Base-by-base conservation (phyloP, 1,284 basidiomycete genomes). In the Calocybe gambosa region DNA sequence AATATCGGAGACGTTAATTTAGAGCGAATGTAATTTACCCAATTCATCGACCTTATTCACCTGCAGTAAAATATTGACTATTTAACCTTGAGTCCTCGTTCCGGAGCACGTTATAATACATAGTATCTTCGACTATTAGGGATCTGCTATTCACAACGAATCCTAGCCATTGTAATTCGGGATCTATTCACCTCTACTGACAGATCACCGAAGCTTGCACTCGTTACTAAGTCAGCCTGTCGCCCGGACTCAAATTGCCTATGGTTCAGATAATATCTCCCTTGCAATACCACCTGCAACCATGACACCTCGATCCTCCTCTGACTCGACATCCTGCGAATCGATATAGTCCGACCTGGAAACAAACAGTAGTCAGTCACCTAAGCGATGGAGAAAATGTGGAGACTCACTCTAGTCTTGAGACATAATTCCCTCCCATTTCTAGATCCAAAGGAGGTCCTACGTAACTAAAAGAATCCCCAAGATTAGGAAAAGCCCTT, bases 351-450 rank as follows among this genome's bases (percentile, higher is more conserved):
- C 44, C n/a, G 46, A 53, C 33, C 51, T 53, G 39, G 12, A 31
- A 33, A 36, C 9, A 18, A 13, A 42, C 16, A 18, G 15, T 13
- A 16, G 23, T 9, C 2, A 7, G 28, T 31, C 10, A n/a, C 13
- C 18, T 15, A 12, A 34, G 13, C 3, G 12, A 8, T 38, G 10
- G 5, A 23, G 1, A n/a, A 19, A 18, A 28, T 1, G 20, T 15
- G 13, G 42, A 13, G 1, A 61, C 68, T 50, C 44, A 71, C 70
- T 74, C 71, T 16, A 74, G 58, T 31, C 68, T 59, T 15, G 72
- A 73, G 31, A 73, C 66, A 50, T 70, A 73, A 51, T 66, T 71
- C 5, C 70, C 71, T 49, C 71, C 68, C 54, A 66, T 58, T 45
- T 72, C 68, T 20, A 73, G 46, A 33, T 61, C 55, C 29, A 74